These are phyloP conservation scores for Stagonosporopsis cucurbitacearum DNA, from an alignment of 2,329 filamentous ascomycete genomes.

Conservation along the genomic window DNA sequence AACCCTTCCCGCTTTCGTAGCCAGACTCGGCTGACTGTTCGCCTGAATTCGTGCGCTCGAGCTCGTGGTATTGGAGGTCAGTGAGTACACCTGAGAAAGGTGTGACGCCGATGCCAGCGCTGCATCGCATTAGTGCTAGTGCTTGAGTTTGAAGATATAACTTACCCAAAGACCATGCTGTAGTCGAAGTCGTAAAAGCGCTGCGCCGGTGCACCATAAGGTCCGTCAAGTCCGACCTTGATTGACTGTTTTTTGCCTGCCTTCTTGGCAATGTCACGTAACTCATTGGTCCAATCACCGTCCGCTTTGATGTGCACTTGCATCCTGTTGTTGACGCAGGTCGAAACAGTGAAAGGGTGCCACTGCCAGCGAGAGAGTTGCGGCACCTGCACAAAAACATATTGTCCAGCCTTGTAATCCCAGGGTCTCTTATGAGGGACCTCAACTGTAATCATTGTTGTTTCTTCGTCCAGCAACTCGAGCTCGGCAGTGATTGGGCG, in stretches of 20 bases:
- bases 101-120: conserved; percentile 64
- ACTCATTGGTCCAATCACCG: conserved; percentile 61
- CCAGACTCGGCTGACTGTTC: conserved; percentile 20
- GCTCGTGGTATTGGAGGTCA: conserved; percentile 58
- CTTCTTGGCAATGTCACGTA: conserved; percentile 54
- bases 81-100: conserved; percentile 64
- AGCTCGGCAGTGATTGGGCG: conserved; percentile 57
- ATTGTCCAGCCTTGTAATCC: conserved; percentile 64
- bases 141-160: fast-evolving
- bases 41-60: conserved; percentile 38
- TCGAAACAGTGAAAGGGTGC: conserved; percentile 66
- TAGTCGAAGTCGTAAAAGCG: conserved; percentile 66
- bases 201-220: conserved; percentile 65
- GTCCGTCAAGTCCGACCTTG: conserved; percentile 62
- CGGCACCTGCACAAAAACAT: conserved; percentile 64
- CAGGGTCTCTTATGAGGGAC: conserved; percentile 59
- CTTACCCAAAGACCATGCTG: conserved; percentile 58
- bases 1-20: conserved; percentile 11
- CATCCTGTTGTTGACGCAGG: conserved; percentile 60
- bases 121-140: conserved; percentile 9
- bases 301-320: conserved; percentile 66
- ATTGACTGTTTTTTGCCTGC: conserved; percentile 48
- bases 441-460: conserved; percentile 57
- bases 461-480: conserved; percentile 60
- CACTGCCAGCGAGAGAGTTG: conserved; percentile 62